Conservation (phyloP, 73 alveolate species). For the Durusdinium trenchii region DNA sequence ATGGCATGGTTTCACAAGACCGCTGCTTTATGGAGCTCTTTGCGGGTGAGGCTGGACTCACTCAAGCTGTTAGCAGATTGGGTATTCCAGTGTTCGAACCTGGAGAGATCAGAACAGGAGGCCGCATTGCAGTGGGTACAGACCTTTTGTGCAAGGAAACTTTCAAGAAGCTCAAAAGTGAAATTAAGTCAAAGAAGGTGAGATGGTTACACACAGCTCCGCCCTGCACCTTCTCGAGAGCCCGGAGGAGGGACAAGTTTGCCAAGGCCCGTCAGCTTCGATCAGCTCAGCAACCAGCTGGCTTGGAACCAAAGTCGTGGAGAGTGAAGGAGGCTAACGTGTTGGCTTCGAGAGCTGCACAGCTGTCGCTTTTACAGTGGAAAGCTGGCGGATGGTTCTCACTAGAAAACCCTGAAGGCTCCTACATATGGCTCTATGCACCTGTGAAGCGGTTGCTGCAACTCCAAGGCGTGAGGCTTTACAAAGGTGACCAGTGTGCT, state of each 20-base stretch:
- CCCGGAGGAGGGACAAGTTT: not conserved
- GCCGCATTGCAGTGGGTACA: too few species aligned
- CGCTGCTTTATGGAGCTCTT: not conserved
- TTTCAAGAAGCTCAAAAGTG: not conserved
- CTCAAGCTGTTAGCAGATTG: not conserved
- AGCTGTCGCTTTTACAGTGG: not conserved
- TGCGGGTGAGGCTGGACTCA: slow-evolving; percentile 38
- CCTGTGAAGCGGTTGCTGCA: not conserved
- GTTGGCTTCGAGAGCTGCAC: not conserved
- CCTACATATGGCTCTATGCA: not conserved
- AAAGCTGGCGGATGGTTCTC: not conserved
- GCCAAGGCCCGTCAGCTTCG: not conserved
- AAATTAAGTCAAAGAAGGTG: not conserved
- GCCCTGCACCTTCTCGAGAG: slow-evolving; percentile 18
- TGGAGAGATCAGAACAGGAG: not conserved
- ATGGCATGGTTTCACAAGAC: not conserved
- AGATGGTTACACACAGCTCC: slow-evolving; percentile 45
- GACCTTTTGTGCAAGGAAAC: not conserved
- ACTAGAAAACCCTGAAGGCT: not conserved
- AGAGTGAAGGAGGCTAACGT: not conserved
- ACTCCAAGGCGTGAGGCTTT: not conserved
- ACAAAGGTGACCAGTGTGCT: not conserved
- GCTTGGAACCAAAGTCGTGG: not conserved
- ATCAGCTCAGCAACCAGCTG: not conserved
- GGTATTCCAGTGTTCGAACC: not conserved